Evolutionary conservation across 176 grass and related monocot genomes (phyloP), one percentile per base, ranked within the genome.

Genomic region (Avena insularis): DNA sequence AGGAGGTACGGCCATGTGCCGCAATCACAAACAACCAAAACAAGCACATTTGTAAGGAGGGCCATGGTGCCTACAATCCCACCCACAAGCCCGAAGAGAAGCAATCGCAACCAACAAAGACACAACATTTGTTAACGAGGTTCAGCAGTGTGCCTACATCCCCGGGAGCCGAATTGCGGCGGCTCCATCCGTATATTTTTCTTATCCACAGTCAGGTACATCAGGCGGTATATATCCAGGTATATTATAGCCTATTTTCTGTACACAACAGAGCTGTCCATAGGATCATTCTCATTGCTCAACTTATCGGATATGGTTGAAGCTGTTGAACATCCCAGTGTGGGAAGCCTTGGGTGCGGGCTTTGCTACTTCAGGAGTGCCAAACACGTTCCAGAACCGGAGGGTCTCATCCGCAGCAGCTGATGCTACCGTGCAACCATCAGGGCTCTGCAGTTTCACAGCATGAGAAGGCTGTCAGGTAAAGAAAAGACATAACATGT

Each of bases 311-410:
- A 94, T 87, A 53, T 91, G 90, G 77, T 85, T 91, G 82, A 90
- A 91, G 85, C 92, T 94, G 71, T 88, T 82, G 68, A 94, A 94
- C 69, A 87, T 83, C n/a, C 85, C 87, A 75, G 87, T 69, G 75
- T 80, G 79, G 8, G 81, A 75, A 71, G 92, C 45, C 79, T 90
- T 91, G 71, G 78, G 71, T 79, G 84, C 84, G 54, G 84, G 82
- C 78, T 94, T 94, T 60, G 92, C 63, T 49, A 33, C 31, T 85
- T 91, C 87, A 57, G 87, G 87, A 74, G 81, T 72, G 35, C 87
- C 92, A 73, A 94, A 94, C 9, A 94, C 87, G 27, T 94, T 91
- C 92, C 90, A 94, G 47, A 94, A 94, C 27, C 87, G 90, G 9
- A 94, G 77, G 48, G 89, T 91, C 75, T 91, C 92, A 55, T 94